Evolutionary conservation across 2,329 filamentous ascomycete species (phyloP), one percentile per base, ranked within the genome.

Genomic region (Penicillium psychrosexuale): DNA sequence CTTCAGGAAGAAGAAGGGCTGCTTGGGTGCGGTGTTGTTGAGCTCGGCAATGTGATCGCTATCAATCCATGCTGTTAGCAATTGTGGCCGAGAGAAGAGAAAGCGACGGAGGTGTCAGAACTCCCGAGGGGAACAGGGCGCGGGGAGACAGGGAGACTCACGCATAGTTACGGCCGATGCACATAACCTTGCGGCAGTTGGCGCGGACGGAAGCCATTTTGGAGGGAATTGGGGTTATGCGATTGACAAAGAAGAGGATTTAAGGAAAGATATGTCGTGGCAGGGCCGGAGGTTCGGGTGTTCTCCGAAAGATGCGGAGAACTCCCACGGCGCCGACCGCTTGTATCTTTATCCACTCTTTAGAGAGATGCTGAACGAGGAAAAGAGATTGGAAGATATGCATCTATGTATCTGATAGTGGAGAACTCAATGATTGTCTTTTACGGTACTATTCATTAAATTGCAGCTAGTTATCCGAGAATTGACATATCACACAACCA

Each of bases 1-100:
- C 82, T 99, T 99, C 65, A 97, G 84, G 82, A 99, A 99, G 86
- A 97, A 99, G 79, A 99, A 97, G 27, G 94, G 94, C 76, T 97
- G 91, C 74, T 94, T 95, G 47, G 94, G 94, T 62, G 86, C 85
- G 57, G 82, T 81, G 75, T 88, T 96, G 75, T 91, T 91, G 64
- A 99, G 84, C 79, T 99, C 94, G 61, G 88, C 84, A 70, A 97
- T 88, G 77, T 99, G 94, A 75, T 96, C 94, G 68, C 90, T 94
- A 42, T 51, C 40, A 62, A 30, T 46, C 22, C 33, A 37, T 34
- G n/a, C 8, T 33, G 34, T 55, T 37, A 55, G 47, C 42, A 33
- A 51, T 44, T 51, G 15, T 45, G 31, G 24, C 24, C 15, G 12
- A 39, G 17, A 9, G 36, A 24, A 6, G 24, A 36, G 30, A 8